These are phyloP conservation scores for Solanum rostratum DNA, from an alignment of 257 asterid species.

Conservation along the genomic window DNA sequence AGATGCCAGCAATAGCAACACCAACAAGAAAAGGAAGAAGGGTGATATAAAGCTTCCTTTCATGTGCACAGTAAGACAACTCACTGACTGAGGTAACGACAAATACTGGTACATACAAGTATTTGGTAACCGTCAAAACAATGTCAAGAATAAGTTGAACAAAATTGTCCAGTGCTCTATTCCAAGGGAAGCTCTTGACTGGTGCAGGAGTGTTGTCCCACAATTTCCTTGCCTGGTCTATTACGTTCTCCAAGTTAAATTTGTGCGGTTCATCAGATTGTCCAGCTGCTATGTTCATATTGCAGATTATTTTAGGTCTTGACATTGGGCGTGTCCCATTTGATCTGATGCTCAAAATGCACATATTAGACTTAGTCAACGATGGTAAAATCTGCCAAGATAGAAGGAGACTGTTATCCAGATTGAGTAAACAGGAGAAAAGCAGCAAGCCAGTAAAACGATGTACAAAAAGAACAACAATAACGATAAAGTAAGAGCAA, in stretches of 20 bases:
- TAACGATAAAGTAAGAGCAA: background rate
- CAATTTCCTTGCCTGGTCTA: constrained; percentile 42
- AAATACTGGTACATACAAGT: constrained; percentile 50
- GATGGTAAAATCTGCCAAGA: constrained; percentile 30
- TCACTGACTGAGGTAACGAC: constrained; percentile 61
- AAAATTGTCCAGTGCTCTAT: constrained; percentile 49
- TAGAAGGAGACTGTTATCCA: background rate
- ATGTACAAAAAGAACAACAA: background rate
- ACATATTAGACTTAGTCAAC: constrained; percentile 14
- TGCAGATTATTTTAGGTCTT: constrained; percentile 22
- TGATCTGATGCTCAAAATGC: constrained; percentile 23
- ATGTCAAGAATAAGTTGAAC: constrained; percentile 65
- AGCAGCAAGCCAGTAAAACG: background rate
- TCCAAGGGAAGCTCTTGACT: constrained; percentile 82
- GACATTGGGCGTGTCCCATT: constrained; percentile 10
- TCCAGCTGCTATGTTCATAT: constrained; percentile 58
- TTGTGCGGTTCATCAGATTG: constrained; percentile 42
- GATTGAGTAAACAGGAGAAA: background rate
- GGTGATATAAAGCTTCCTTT: constrained; percentile 56
- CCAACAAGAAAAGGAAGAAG: constrained; percentile 77
- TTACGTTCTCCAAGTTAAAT: constrained; percentile 16
- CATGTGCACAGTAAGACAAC: constrained; percentile 92
- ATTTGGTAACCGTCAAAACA: constrained; percentile 43
- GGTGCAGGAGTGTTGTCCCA: constrained; percentile 75
- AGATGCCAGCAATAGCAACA: constrained; percentile 52